Evolutionary conservation across 1,139 yeast species (phyloP).

Genomic region (Nakaseomyces glabratus): DNA sequence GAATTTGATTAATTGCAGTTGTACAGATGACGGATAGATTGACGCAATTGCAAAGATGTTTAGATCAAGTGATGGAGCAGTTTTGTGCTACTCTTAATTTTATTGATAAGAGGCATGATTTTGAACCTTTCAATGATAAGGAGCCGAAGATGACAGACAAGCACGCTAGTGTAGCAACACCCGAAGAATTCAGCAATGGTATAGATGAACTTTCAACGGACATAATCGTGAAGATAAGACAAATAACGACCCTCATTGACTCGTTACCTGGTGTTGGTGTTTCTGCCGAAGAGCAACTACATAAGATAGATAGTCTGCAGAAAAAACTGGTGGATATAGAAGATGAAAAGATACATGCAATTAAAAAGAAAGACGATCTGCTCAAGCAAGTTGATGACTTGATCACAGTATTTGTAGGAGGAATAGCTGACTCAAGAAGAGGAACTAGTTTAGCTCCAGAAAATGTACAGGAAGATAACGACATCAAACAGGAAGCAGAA

Average conservation of each 20-base stretch:
- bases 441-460: conserved; percentile 1
- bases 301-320: conserved; percentile 54
- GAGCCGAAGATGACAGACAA: conserved; percentile 50
- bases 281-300: conserved; percentile 64
- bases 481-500: no score
- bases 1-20: no score
- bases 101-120: conserved; percentile 65
- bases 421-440: conserved; percentile 24
- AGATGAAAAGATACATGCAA: conserved; percentile 46
- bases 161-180: conserved; percentile 33
- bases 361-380: conserved; percentile 57
- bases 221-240: conserved; percentile 75
- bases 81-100: conserved; percentile 85
- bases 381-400: conserved; percentile 59
- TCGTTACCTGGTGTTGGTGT: conserved; percentile 91
- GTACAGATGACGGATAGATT: conserved; percentile 67
- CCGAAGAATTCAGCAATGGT: conserved; percentile 48
- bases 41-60: conserved; percentile 83
- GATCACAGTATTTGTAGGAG: conserved; percentile 36
- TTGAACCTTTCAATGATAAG: conserved; percentile 37
- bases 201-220: conserved; percentile 73
- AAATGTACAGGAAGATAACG: background rate
- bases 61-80: conserved; percentile 87
- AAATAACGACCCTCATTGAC: conserved; percentile 76
- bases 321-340: conserved; percentile 56